Evolutionary conservation across 2,329 filamentous ascomycete genomes (phyloP).

Genomic region (Cladosporium cucumerinum): DNA sequence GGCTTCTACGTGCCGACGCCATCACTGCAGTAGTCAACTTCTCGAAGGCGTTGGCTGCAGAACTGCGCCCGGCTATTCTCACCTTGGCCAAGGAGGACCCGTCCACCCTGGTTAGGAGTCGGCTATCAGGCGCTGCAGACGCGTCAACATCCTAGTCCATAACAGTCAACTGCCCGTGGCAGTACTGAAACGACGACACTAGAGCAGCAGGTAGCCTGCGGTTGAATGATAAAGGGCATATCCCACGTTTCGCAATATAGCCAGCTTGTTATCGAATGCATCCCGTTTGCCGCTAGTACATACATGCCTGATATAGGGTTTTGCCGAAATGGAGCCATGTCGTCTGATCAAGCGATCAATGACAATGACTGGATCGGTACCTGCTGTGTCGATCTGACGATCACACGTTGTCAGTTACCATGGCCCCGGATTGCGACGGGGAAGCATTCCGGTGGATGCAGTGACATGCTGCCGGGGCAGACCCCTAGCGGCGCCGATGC

Average conservation of each 20-base stretch:
- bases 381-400: conserved; percentile 8
- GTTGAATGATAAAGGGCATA: background rate
- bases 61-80: conserved; percentile 21
- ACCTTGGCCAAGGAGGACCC: conserved; percentile 16
- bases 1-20: conserved; percentile 30
- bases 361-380: background rate
- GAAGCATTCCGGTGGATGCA: background rate
- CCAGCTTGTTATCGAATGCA: background rate
- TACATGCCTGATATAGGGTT: background rate
- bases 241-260: background rate
- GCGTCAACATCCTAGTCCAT: conserved; percentile 11
- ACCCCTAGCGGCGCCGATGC: background rate
- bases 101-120: conserved; percentile 24
- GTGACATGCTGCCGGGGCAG: background rate
- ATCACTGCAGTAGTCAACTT: conserved; percentile 23
- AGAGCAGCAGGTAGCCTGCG: background rate
- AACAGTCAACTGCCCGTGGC: background rate
- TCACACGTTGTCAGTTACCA: conserved; percentile 2
- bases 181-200: background rate
- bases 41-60: conserved; percentile 19
- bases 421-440: conserved; percentile 2
- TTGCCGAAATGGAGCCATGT: background rate
- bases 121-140: conserved; percentile 12
- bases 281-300: background rate
- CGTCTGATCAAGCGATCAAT: background rate